These are phyloP conservation scores for Erythrobasidium hasegawianum DNA, from an alignment of 1,284 basidiomycete genomes.

Conservation along the genomic window DNA sequence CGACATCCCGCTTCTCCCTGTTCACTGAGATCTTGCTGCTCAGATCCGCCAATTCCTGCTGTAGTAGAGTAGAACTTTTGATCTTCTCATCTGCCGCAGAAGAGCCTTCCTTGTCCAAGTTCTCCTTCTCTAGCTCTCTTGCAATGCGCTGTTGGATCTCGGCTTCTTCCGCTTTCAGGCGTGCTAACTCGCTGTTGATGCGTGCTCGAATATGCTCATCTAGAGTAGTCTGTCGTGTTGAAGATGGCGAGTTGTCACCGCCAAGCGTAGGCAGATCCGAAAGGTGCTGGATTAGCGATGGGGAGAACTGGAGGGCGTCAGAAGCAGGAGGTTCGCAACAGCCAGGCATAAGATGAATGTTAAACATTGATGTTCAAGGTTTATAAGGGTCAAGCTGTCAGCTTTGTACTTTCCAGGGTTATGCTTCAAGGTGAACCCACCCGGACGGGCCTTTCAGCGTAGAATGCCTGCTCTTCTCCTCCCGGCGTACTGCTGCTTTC, in stretches of 20 bases:
- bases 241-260: conserved; percentile 15
- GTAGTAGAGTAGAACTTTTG: conserved; percentile 16
- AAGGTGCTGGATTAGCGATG: conserved; percentile 30
- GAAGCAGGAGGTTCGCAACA: background rate
- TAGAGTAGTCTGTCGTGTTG: conserved; percentile 41
- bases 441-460: conserved; percentile 32
- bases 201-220: conserved; percentile 44
- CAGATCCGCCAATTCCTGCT: conserved; percentile 33
- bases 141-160: conserved; percentile 42
- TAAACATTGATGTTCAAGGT: background rate
- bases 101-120: conserved; percentile 41
- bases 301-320: conserved; percentile 28
- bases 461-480: conserved; percentile 34
- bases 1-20: conserved; percentile 14
- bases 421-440: conserved; percentile 11
- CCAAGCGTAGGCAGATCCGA: conserved; percentile 23
- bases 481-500: conserved; percentile 12
- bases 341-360: background rate
- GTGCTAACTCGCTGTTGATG: conserved; percentile 40
- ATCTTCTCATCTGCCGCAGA: conserved; percentile 14
- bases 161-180: conserved; percentile 41
- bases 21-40: conserved; percentile 23
- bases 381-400: background rate
- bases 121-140: conserved; percentile 45
- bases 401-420: background rate